Evolutionary conservation across 306 rosid genomes (phyloP), one percentile per base, ranked within the genome.

Genomic region (Abrus precatorius): DNA sequence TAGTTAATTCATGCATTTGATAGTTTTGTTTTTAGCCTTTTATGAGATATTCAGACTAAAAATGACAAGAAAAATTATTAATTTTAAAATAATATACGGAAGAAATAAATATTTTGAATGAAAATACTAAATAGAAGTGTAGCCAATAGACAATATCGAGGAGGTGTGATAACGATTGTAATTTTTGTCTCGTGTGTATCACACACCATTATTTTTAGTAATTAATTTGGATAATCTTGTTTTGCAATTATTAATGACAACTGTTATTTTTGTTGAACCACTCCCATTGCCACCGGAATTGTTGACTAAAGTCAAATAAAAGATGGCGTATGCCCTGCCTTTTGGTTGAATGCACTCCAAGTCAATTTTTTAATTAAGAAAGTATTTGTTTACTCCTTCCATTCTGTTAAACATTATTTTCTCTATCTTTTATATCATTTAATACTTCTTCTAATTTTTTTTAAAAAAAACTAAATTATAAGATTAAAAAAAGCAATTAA

Each of bases 181-280:
- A 72, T 82, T 77, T 83, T 36, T 82, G 78, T 82, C 79, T 83
- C 70, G 69, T 43, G 49, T 52, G 44, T 41, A 47, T 55, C 79
- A 57, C 54, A 77, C 64, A 45, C 63, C 64, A 83, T 72, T 77
- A 77, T 83, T 52, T 36, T 13, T 38, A 56, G 61, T 67, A 12
- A 68, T 82, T 77, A 62, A 80, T 57, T 28, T 61, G 14, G 27
- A 12, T 71, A 45, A 65, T 56, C 69, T 13, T 69, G 70, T 68
- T 69, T 52, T 32, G 3, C 50, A 45, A 45, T 32, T 57, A 57
- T 69, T 45, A 20, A 44, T 13, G 13, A 4, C 44, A 7, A 53
- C 45, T 13, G 30, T 41, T 67, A 27, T 41, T 74, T 55, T 69
- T 32, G 45, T 78, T 56, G 20, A 78, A 54, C 74, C 30, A 67